phyloP scores from a whole-genome alignment of 192 early-diverging fungal species.

The Podila verticillata region DNA sequence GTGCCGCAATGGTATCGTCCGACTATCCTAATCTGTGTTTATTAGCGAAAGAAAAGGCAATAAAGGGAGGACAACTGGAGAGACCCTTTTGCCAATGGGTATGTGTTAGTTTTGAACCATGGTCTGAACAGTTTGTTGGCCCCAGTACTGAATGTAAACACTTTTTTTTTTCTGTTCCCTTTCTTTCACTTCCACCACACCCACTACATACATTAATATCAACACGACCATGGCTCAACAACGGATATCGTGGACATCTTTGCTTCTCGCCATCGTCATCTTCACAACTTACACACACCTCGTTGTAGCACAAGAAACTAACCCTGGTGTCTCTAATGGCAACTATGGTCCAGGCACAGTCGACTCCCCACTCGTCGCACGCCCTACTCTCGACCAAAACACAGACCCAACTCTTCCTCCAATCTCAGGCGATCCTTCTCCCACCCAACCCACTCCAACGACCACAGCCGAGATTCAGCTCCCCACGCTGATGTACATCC shows the following conservation, averaged over 20 bases:
- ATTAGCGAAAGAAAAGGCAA: no score
- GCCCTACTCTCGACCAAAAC: neutral
- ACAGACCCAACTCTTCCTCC: neutral
- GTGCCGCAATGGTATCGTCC: no score
- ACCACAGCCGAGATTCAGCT: neutral
- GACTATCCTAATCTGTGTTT: no score
- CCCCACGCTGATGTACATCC: slow-evolving; percentile 16
- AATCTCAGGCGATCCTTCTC: neutral
- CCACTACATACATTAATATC: neutral
- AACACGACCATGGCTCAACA: neutral
- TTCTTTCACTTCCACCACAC: neutral
- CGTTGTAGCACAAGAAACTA: neutral
- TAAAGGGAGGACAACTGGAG: no score
- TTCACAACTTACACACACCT: neutral
- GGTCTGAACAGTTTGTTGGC: no score
- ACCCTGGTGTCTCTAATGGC: neutral
- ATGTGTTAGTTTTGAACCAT: no score
- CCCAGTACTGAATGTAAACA: no score
- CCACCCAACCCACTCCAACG: neutral
- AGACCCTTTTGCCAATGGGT: no score
- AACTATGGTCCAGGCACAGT: neutral
- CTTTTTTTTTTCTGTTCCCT: neutral
- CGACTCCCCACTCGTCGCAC: neutral
- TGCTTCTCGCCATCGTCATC: neutral
- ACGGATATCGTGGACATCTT: neutral